Percentiles rank a stretch among this genome's conserved stretches.
Evolutionary conservation across 2,329 filamentous ascomycete genomes (phyloP).

Genomic region (Seiridium cupressi): DNA sequence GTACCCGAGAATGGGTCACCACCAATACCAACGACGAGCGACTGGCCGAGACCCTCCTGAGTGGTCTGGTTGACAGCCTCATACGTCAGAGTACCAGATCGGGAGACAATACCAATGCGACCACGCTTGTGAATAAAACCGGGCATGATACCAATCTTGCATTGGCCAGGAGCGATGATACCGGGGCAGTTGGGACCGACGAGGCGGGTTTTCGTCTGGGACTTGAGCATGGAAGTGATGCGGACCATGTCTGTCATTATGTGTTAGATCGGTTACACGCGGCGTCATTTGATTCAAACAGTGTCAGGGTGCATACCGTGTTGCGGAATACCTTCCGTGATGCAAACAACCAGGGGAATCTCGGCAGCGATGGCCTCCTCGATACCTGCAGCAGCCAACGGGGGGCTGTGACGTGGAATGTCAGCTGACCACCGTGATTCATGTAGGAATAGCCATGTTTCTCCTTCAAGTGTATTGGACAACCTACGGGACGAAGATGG

Average conservation of each 20-base stretch:
- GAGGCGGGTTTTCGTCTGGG: constrained; percentile 93
- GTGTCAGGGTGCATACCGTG: constrained; percentile 61
- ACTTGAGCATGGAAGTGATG: constrained; percentile 97
- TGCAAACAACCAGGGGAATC: constrained; percentile 92
- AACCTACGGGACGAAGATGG: constrained; percentile 90
- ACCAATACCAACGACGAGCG: constrained; percentile 95
- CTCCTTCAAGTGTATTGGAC: neutral
- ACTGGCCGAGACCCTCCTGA: constrained; percentile 93
- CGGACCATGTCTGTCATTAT: constrained; percentile 82
- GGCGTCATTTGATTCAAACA: constrained; percentile 26
- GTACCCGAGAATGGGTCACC: constrained; percentile 98
- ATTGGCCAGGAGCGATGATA: constrained; percentile 92
- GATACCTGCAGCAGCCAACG: constrained; percentile 89
- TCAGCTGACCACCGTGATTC: neutral
- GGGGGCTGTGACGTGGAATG: constrained; percentile 57
- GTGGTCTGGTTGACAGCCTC: constrained; percentile 99
- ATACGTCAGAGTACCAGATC: constrained; percentile 97
- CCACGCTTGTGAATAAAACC: constrained; percentile 99
- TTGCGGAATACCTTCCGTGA: constrained; percentile 97
- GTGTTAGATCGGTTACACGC: constrained; percentile 6
- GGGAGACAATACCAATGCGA: constrained; percentile 96
- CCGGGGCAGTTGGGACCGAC: constrained; percentile 98
- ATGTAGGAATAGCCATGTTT: too few species aligned
- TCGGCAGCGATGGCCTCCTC: constrained; percentile 94
- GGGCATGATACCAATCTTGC: constrained; percentile 99